Evolutionary conservation across 345 rosid species (phyloP), one percentile per base, ranked within the genome.

Genomic region (Salix viminalis): DNA sequence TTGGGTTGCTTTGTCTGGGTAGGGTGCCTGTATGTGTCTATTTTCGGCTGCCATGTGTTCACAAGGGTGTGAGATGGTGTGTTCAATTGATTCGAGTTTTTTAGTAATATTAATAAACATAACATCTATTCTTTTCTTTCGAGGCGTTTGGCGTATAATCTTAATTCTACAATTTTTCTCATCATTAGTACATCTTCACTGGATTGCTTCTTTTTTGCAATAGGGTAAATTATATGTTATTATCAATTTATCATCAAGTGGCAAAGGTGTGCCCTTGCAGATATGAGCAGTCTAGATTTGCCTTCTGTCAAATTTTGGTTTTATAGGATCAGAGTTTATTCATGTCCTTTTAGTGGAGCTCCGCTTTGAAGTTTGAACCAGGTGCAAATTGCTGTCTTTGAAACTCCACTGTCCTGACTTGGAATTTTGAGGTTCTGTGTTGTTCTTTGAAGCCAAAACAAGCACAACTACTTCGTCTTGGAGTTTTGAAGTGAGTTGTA

Each of bases 71-170:
- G 62, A 54, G 19, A 23, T 15, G 2, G 72, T 42, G 73, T 81
- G 67, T 84, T 64, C 73, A 54, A 54, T 70, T 72, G 64, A n/a
- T n/a, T 52, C 18, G 64, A 21, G 0, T 69, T 11, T 24, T 6
- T n/a, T 58, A n/a, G 26, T 39, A 56, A 36, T 41, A 58, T 58
- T 52, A 52, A 71, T 75, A 44, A 68, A 46, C 61, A 62, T 23
- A 65, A 28, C 74, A 26, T 15, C 56, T 12, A 77, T 83, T 79
- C 69, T 77, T 84, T 81, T 79, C 65, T 72, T 72, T 69, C 34
- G 7, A 62, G n/a, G 46, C 26, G 1, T n/a, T 30, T n/a, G 3
- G 3, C 34, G 7, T 54, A 2, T 23, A 3, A 58, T 9, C 28
- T 10, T 58, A 12, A 2, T 54, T 6, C 62, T 11, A n/a, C 24